Conservation (phyloP, 805 yeast genomes). For the Candida nanaspora region DNA sequence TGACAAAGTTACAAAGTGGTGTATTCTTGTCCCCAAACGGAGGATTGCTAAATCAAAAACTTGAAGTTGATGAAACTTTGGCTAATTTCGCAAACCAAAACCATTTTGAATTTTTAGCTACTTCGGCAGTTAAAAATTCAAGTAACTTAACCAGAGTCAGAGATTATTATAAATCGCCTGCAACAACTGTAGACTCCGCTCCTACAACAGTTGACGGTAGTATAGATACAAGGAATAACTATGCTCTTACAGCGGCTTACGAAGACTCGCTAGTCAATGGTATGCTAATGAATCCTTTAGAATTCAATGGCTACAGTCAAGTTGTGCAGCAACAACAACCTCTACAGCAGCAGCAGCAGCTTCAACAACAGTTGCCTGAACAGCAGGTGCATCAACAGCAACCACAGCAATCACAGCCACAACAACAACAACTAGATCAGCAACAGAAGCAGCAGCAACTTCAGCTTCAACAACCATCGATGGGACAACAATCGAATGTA, state of each 20-base stretch:
- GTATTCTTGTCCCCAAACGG: not conserved
- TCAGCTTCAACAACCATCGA: not conserved
- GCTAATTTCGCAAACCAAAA: slow-evolving; percentile 9
- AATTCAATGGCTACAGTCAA: not conserved
- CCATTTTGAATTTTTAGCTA: slow-evolving; percentile 11
- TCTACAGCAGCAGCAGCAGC: not conserved
- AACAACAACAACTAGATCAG: slow-evolving; percentile 1
- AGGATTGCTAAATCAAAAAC: not conserved
- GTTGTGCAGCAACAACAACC: too few relatives aligned
- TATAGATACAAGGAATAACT: not conserved
- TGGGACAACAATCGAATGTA: not conserved
- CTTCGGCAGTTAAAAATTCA: slow-evolving; percentile 8
- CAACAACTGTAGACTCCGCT: not conserved
- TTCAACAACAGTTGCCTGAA: not conserved
- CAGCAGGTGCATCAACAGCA: slow-evolving; percentile 1
- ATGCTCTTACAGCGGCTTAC: too few relatives aligned
- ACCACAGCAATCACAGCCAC: slow-evolving; percentile 1
- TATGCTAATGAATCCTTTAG: not conserved
- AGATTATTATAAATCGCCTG: not conserved
- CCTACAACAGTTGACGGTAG: not conserved
- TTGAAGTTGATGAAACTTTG: slow-evolving; percentile 9
- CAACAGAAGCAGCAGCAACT: not conserved
- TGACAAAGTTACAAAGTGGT: not conserved
- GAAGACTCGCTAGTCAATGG: not conserved
- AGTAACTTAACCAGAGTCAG: slow-evolving; percentile 4